phyloP scores from a whole-genome alignment of 441 rosid species.

The Eruca vesicaria region DNA sequence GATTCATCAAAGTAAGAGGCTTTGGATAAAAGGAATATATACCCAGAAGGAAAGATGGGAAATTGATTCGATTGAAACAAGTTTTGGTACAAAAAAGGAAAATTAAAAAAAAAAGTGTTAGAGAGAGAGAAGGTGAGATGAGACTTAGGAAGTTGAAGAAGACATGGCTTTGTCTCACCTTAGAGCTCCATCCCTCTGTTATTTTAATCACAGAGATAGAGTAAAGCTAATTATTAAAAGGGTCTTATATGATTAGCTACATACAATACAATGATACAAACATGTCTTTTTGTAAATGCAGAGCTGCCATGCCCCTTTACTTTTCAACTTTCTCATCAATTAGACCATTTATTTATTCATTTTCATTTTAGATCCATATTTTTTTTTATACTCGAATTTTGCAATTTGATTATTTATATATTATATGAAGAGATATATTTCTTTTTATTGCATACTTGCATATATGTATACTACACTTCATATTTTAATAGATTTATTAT shows the following conservation, averaged over 20 bases:
- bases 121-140: neutral
- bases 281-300: neutral
- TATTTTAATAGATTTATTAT: neutral
- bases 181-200: constrained; percentile 46
- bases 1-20: constrained; percentile 16
- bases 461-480: neutral
- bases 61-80: constrained; percentile 9
- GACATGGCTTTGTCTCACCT: constrained; percentile 46
- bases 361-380: neutral
- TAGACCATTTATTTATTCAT: neutral
- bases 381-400: neutral
- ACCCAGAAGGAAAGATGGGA: constrained; percentile 10
- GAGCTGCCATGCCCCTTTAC: constrained; percentile 6
- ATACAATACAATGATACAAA: neutral
- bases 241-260: neutral
- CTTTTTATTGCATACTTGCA: neutral
- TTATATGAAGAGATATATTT: neutral
- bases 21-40: neutral
- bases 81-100: neutral
- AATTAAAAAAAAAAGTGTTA: neutral
- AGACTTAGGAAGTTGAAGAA: constrained; percentile 37
- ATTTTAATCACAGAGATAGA: constrained; percentile 8
- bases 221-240: constrained; percentile 6
- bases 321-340: neutral
- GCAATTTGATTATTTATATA: neutral